phyloP scores from a whole-genome alignment of 306 rosid genomes.

The Malus sieversii region DNA sequence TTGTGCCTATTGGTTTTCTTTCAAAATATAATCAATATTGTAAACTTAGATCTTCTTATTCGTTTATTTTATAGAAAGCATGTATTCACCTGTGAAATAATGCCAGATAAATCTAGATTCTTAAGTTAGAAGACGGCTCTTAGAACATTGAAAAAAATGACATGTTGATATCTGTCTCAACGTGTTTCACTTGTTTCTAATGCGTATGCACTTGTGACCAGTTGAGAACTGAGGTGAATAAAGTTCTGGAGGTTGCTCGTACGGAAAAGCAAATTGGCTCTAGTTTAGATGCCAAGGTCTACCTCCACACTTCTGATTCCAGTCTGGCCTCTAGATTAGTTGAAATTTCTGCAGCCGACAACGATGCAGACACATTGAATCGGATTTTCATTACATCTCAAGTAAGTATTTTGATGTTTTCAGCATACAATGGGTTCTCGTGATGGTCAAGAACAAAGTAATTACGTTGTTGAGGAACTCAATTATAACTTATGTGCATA shows the following conservation, averaged over 20 bases:
- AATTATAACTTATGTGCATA: too few relatives aligned
- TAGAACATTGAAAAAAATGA: neutral
- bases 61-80: neutral
- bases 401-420: conserved; percentile 30
- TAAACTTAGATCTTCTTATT: neutral
- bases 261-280: conserved; percentile 72
- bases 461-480: too few relatives aligned
- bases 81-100: neutral
- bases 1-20: neutral
- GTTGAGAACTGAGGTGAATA: conserved; percentile 93
- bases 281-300: conserved; percentile 90
- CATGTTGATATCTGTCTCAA: neutral
- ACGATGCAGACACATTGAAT: conserved; percentile 66
- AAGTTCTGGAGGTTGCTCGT: conserved; percentile 81
- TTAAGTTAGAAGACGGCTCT: neutral
- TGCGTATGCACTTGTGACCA: conserved; percentile 29
- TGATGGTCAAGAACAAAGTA: too few relatives aligned
- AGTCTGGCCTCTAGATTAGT: conserved; percentile 51
- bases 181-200: conserved; percentile 16
- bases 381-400: conserved; percentile 82
- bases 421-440: too few relatives aligned
- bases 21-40: neutral
- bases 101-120: neutral
- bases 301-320: conserved; percentile 49
- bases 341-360: conserved; percentile 50